Percentiles rank a stretch among this genome's conserved stretches.
phyloP scores from a whole-genome alignment of 2,329 filamentous ascomycete genomes.

The Colletotrichum scovillei region DNA sequence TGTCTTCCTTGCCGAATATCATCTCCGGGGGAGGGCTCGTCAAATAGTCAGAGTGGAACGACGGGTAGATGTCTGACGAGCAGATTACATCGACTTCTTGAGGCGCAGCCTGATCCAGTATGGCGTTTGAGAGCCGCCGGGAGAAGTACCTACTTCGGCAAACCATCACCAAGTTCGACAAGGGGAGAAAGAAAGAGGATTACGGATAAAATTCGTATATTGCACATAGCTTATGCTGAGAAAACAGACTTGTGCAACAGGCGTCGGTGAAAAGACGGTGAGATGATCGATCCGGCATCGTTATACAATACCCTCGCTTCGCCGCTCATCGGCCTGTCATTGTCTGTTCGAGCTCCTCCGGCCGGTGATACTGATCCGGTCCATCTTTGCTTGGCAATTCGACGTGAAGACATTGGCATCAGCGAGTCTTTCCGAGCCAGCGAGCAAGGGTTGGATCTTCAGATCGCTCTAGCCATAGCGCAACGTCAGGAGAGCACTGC shows the following conservation, averaged over 20 bases:
- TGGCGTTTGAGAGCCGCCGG: neutral
- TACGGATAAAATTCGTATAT: too few relatives aligned
- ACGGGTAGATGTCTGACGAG: conserved; percentile 4
- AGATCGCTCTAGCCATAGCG: neutral
- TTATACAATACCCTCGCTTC: neutral
- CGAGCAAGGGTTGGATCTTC: neutral
- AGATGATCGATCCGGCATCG: neutral
- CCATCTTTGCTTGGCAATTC: neutral
- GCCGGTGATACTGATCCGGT: neutral
- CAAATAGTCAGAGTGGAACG: conserved; percentile 2
- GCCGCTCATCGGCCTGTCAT: neutral
- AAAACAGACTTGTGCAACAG: neutral
- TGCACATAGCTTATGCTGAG: neutral
- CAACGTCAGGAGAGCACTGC: neutral
- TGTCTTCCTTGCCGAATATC: conserved; percentile 15
- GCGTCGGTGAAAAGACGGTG: neutral
- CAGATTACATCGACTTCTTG: conserved; percentile 9
- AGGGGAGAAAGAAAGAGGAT: neutral
- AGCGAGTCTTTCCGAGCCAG: neutral
- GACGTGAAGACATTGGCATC: neutral
- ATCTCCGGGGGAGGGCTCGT: conserved; percentile 22
- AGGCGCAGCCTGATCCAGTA: neutral
- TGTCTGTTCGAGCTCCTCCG: neutral
- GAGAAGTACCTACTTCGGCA: neutral
- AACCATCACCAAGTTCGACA: neutral